phyloP scores from a whole-genome alignment of 2,329 filamentous ascomycete genomes.

The Aspergillus piperis region DNA sequence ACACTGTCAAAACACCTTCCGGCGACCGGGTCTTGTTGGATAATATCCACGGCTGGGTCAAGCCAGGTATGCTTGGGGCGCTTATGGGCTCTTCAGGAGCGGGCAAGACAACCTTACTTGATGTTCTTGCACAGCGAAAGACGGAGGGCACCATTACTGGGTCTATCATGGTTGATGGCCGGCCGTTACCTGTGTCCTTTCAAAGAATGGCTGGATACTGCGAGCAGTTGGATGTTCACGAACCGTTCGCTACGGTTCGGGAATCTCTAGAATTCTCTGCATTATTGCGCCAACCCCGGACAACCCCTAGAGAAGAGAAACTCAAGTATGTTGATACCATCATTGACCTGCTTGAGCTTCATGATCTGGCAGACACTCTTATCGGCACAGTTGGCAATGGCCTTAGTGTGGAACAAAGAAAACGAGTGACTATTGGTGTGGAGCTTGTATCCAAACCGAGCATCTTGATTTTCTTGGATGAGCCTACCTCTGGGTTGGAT shows the following conservation, averaged over 20 bases:
- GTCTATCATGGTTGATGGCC: slow-evolving; percentile 4
- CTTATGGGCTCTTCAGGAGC: slow-evolving; percentile 63
- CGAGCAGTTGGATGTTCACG: not conserved
- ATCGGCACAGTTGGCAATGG: slow-evolving; percentile 82
- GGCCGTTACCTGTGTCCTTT: slow-evolving; percentile 1
- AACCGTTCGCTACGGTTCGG: not conserved
- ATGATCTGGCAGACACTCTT: slow-evolving; percentile 79
- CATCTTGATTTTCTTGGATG: slow-evolving; percentile 85
- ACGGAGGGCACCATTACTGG: slow-evolving; percentile 64
- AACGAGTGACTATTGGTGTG: slow-evolving; percentile 82
- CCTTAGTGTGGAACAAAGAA: slow-evolving; percentile 61
- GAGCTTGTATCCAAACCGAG: slow-evolving; percentile 86
- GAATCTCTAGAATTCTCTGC: slow-evolving; percentile 81
- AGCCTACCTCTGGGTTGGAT: slow-evolving; percentile 90
- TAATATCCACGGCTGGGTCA: slow-evolving; percentile 69
- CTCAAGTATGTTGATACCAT: slow-evolving; percentile 70
- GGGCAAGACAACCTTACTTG: slow-evolving; percentile 61
- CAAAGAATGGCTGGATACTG: slow-evolving; percentile 2
- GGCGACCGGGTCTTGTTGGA: slow-evolving; percentile 60
- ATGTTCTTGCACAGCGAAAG: slow-evolving; percentile 58
- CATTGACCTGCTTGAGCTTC: slow-evolving; percentile 83
- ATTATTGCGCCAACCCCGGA: slow-evolving; percentile 73
- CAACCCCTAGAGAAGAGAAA: slow-evolving; percentile 70
- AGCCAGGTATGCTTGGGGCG: slow-evolving; percentile 35
- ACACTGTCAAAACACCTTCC: slow-evolving; percentile 62